A percentile compares a stretch with the other conserved stretches of the same genome.
Evolutionary conservation across 495 filamentous ascomycete species (phyloP).

Genomic region (Alectoria sarmentosa): DNA sequence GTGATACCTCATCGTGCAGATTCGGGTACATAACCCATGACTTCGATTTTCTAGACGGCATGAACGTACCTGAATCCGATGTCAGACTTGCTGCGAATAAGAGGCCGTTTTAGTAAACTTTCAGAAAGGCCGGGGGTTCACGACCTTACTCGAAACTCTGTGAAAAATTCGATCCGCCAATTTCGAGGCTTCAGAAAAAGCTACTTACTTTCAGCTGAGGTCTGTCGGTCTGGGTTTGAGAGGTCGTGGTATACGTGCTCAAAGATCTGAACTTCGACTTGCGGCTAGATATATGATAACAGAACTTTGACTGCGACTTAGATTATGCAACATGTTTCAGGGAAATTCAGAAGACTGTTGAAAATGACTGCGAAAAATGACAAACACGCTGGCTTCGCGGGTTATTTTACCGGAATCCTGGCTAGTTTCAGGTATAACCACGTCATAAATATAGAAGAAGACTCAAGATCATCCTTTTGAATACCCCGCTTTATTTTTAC

Average conservation of each 20-base stretch:
- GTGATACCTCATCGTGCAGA: constrained; percentile 35
- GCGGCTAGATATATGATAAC: constrained; percentile 1
- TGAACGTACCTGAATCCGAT: constrained; percentile 8
- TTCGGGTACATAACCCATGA: constrained; percentile 36
- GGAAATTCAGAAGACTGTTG: neutral
- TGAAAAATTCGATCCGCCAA: constrained; percentile 3
- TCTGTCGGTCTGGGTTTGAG: constrained; percentile 1
- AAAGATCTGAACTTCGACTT: neutral
- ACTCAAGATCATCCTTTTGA: neutral
- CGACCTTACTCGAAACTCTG: constrained; percentile 5
- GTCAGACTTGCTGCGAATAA: constrained; percentile 7
- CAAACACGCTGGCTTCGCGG: neutral
- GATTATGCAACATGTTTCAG: neutral
- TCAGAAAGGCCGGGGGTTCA: neutral
- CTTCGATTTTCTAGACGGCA: constrained; percentile 18
- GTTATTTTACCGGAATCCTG: too few species aligned
- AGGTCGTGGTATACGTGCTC: constrained; percentile 2
- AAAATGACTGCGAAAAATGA: neutral
- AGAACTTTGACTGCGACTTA: constrained; percentile 1
- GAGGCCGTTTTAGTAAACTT: constrained; percentile 1
- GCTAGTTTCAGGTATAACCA: too few species aligned
- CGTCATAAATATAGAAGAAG: too few species aligned
- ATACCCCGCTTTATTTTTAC: neutral
- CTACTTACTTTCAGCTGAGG: neutral
- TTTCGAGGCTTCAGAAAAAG: constrained; percentile 1